phyloP scores from a whole-genome alignment of 2,329 filamentous ascomycete species.

The Talaromyces piceae region DNA sequence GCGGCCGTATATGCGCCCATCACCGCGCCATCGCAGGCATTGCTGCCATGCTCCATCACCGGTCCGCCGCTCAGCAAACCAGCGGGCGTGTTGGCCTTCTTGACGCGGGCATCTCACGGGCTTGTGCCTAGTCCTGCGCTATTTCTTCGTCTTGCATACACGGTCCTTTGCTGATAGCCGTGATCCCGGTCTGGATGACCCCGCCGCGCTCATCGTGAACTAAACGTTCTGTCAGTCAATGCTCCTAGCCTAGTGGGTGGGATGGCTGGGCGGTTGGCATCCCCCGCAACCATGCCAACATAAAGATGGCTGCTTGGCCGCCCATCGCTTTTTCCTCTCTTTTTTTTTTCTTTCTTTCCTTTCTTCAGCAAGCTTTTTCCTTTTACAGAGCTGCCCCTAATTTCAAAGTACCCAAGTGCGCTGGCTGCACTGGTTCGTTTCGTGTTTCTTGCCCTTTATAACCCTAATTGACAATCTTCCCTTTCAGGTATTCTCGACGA shows the following conservation, averaged over 20 bases:
- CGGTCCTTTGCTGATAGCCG: no score
- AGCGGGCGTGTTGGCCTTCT: conserved; percentile 5
- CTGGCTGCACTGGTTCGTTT: conserved; percentile 41
- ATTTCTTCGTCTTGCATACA: no score
- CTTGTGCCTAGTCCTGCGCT: not conserved
- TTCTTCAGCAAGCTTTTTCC: conserved; percentile 60
- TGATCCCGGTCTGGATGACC: not conserved
- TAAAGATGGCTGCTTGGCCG: conserved; percentile 11
- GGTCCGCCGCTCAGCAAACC: conserved; percentile 7
- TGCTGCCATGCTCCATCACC: not conserved
- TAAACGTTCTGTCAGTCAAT: not conserved
- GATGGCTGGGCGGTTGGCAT: conserved; percentile 6
- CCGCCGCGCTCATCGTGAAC: not conserved
- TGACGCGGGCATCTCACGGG: conserved; percentile 8
- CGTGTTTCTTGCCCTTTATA: conserved; percentile 27
- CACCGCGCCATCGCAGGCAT: conserved; percentile 2
- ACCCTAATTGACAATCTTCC: conserved; percentile 18
- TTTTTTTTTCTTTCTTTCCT: conserved; percentile 35
- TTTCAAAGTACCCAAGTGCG: conserved; percentile 36
- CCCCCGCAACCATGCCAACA: conserved; percentile 10
- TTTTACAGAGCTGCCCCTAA: conserved; percentile 36
- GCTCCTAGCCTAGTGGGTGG: not conserved
- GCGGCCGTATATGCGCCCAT: conserved; percentile 4
- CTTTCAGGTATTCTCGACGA: conserved; percentile 8
- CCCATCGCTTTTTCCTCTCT: conserved; percentile 30